Evolutionary conservation across 2,329 filamentous ascomycete species (phyloP).

Genomic region (Zalaria sp.): DNA sequence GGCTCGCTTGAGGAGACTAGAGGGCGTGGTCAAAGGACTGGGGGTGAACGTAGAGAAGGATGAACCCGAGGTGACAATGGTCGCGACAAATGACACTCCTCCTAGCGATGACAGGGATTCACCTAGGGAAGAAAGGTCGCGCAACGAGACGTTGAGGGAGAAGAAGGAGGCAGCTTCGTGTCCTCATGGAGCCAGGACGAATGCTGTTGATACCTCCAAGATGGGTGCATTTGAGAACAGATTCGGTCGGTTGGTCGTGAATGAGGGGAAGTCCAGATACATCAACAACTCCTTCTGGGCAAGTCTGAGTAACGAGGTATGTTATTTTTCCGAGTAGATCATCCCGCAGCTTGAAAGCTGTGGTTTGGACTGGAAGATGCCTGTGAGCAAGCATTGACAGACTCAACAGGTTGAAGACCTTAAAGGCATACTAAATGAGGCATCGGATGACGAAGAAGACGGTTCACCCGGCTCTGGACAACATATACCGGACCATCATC

Average conservation of each 20-base stretch:
- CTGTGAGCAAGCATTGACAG: no score
- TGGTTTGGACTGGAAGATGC: no score
- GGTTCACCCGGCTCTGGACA: conserved; percentile 24
- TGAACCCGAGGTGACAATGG: not conserved
- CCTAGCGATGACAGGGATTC: no score
- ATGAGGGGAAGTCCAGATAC: conserved; percentile 57
- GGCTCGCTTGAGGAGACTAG: conserved; percentile 56
- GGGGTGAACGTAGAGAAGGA: conserved; percentile 26
- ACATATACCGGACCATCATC: conserved; percentile 38
- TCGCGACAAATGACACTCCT: not conserved
- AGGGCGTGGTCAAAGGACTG: conserved; percentile 56
- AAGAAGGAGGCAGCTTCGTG: not conserved
- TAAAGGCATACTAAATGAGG: conserved; percentile 47
- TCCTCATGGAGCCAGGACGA: not conserved
- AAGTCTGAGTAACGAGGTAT: conserved; percentile 55
- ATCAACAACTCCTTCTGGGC: conserved; percentile 68
- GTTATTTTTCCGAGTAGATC: no score
- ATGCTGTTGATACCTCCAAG: not conserved
- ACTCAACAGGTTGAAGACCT: conserved; percentile 39
- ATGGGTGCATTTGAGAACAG: conserved; percentile 24
- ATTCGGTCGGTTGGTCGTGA: conserved; percentile 56
- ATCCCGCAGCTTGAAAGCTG: no score
- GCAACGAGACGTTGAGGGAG: not conserved
- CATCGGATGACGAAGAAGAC: conserved; percentile 45
- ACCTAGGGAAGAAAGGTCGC: not conserved